These are phyloP conservation scores for Pseudevernia furfuracea DNA, from an alignment of 495 filamentous ascomycete species.

Conservation along the genomic window DNA sequence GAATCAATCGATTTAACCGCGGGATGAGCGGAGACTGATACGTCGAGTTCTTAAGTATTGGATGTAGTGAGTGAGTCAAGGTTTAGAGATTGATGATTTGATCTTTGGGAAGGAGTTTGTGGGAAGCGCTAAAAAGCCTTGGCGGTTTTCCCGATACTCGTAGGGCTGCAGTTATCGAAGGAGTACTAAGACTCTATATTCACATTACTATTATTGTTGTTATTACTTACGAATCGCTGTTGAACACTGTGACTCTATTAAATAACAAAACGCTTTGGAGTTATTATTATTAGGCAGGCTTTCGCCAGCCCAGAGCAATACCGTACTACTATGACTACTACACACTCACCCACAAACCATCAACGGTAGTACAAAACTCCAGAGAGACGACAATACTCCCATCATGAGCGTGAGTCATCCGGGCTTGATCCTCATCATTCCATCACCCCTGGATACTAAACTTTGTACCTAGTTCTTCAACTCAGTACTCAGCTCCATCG, in stretches of 20 bases:
- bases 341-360: slow-evolving; percentile 38
- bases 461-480: slow-evolving; percentile 43
- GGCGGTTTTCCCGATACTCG: slow-evolving; percentile 18
- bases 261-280: too few species aligned
- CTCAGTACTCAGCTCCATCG: slow-evolving; percentile 49
- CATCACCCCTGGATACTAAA: neutral
- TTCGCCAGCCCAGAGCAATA: slow-evolving; percentile 5
- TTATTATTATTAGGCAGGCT: neutral
- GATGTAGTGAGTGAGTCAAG: slow-evolving; percentile 30
- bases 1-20: slow-evolving; percentile 95
- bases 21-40: slow-evolving; percentile 77
- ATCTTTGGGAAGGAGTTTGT: slow-evolving; percentile 24
- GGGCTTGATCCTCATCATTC: neutral
- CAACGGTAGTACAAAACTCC: slow-evolving; percentile 27
- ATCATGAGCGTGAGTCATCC: slow-evolving; percentile 44
- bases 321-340: slow-evolving; percentile 46
- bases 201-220: too few species aligned
- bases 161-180: slow-evolving; percentile 29
- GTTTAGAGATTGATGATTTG: slow-evolving; percentile 29
- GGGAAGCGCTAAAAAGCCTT: slow-evolving; percentile 34
- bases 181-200: too few species aligned
- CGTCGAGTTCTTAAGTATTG: slow-evolving; percentile 53
- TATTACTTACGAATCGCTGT: too few species aligned
- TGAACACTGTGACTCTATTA: too few species aligned
- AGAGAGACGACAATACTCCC: slow-evolving; percentile 27